Evolutionary conservation across 768 basidiomycete genomes (phyloP).

Genomic region (Chalciporus chontae): DNA sequence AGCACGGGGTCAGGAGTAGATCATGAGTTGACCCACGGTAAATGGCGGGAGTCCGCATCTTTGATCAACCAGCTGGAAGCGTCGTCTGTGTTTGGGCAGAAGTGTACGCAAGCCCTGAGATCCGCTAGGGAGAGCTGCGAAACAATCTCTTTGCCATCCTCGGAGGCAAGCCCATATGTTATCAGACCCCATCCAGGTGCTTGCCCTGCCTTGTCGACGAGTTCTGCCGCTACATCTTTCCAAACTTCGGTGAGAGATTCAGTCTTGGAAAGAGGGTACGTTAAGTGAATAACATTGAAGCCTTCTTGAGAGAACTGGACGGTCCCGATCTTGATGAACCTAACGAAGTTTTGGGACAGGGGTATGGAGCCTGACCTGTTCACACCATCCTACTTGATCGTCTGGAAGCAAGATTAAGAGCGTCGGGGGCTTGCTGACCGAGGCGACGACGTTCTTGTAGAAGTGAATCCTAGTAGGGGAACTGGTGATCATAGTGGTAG

Average conservation of each 20-base stretch:
- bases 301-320: constrained; percentile 38
- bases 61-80: constrained; percentile 23
- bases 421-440: constrained; percentile 28
- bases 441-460: constrained; percentile 27
- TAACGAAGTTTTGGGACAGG: no score
- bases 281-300: constrained; percentile 33
- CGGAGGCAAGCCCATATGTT: constrained; percentile 29
- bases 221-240: constrained; percentile 12
- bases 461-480: constrained; percentile 13
- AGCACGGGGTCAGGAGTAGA: not conserved
- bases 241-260: constrained; percentile 16
- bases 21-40: constrained; percentile 25
- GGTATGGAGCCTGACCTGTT: constrained; percentile 32
- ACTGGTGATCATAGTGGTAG: constrained; percentile 3
- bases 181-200: constrained; percentile 27
- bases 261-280: constrained; percentile 19
- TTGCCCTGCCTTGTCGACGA: constrained; percentile 5
- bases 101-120: constrained; percentile 35
- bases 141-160: constrained; percentile 18
- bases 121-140: constrained; percentile 9
- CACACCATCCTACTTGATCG: constrained; percentile 34
- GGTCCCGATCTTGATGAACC: not conserved
- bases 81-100: constrained; percentile 28
- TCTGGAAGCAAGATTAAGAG: constrained; percentile 30
- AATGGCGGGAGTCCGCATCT: constrained; percentile 16